Evolutionary conservation across 1,284 basidiomycete genomes (phyloP).

Genomic region (Agroathelia rolfsii): DNA sequence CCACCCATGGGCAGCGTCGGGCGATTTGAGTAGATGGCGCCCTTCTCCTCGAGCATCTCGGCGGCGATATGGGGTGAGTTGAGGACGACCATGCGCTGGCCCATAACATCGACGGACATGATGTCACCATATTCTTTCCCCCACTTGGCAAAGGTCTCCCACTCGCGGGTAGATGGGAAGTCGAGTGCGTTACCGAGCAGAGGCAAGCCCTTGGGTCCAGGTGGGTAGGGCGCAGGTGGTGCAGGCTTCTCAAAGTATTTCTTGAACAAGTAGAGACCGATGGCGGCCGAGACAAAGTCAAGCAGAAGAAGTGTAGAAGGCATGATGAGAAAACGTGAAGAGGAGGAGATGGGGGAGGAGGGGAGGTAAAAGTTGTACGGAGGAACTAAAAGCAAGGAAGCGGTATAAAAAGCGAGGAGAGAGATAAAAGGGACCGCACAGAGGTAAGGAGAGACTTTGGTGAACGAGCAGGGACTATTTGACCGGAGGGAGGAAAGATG

Average conservation of each 20-base stretch:
- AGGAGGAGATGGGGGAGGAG: conserved; percentile 8
- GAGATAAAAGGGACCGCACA: too few species aligned
- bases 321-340: conserved; percentile 20
- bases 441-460: too few species aligned
- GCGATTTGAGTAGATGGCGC: conserved; percentile 61
- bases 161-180: conserved; percentile 41
- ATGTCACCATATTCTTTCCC: conserved; percentile 46
- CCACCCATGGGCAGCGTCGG: conserved; percentile 47
- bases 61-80: conserved; percentile 43
- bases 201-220: conserved; percentile 41
- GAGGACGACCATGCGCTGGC: conserved; percentile 50
- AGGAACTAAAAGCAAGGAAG: too few species aligned
- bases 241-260: conserved; percentile 18
- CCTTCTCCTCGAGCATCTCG: conserved; percentile 60
- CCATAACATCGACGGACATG: conserved; percentile 45
- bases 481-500: too few species aligned
- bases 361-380: conserved; percentile 13
- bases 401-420: too few species aligned
- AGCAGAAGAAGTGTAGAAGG: conserved; percentile 18
- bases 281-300: conserved; percentile 21
- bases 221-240: conserved; percentile 27
- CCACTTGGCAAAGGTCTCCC: conserved; percentile 48
- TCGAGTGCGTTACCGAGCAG: conserved; percentile 44
- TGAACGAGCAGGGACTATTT: too few species aligned
- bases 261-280: conserved; percentile 25